Base-by-base conservation (phyloP, 1,284 basidiomycete genomes). In the Ganoderma resinaceum region DNA sequence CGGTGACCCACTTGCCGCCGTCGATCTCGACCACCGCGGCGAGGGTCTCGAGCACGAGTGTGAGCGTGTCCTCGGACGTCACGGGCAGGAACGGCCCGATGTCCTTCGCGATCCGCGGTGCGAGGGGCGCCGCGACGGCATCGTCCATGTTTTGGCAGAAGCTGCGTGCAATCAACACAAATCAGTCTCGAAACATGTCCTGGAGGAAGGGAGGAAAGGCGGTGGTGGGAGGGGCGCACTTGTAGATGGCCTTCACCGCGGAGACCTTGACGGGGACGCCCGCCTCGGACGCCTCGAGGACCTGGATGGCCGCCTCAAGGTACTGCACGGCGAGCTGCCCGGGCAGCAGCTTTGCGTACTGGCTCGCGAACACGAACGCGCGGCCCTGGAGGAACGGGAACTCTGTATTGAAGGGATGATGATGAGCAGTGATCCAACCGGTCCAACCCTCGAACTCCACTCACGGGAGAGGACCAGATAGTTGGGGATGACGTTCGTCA, bases 351-450 rank as follows among this genome's bases (percentile, higher is more conserved):
- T 89, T 89, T 0, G 95, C 88, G 76, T 91, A 98, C 78, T 97
- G 93, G 75, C 95, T 96, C 0, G 96, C 95, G 76, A 99, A 97
- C 49, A 99, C 95, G 71, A 99, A 98, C 2, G 91, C 94, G 66
- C 97, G 87, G 11, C 97, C 98, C 80, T 98, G 96, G 60, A 99
- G 81, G 86, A 98, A 98, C 0, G 95, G 94, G 63, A 86, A 87
- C 18, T 94, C 95, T 95, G 70, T 2, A 29, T 58, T 11, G 43
- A 58, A n/a, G n/a, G n/a, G 53, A 11, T 31, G 23, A 11, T 23
- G 58, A 33, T 3, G 35, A 5, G 20, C 57, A 11, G 7, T n/a
- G 33, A n/a, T 9, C 31, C 2, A 31, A 31, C 14, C 33, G 49
- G 40, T n/a, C 23, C 9, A 18, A 42, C n/a, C 31, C 43, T 52